Base-by-base conservation (phyloP, 2,329 filamentous ascomycete genomes). In the Fusarium newnesense region DNA sequence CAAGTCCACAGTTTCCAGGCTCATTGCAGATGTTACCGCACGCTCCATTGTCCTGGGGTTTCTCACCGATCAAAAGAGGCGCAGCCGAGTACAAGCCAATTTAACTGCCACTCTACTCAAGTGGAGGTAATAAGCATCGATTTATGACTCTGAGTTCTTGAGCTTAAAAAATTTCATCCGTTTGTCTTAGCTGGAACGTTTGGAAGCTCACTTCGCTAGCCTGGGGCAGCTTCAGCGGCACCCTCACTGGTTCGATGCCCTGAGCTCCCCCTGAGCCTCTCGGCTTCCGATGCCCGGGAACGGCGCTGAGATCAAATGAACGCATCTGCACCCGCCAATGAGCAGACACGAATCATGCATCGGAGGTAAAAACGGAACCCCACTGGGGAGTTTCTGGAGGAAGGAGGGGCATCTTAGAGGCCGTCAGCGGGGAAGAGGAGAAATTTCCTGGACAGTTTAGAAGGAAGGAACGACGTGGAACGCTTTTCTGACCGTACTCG, bases 261-360 rank as follows among this genome's bases (percentile, higher is more conserved):
- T 71, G 67, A 67, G 56, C 58, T 66, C 56, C 59, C 59, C 46
- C 49, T 60, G 49, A 60, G 40, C 37, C 47, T 67, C 67, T 74
- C 75, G 76, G 71, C 67, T 40, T 76, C 75, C 76, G 76, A 73
- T 59, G 67, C 73, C 76, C 76, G 75, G 76, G 68, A 76, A 69
- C 76, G 74, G 72, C 68, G 72, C 63, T 73, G 70, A 49, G 53
- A 56, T 68, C 46, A n/a, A 58, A 60, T 34, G 16, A 60, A 60
- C 19, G n/a, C n/a, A 49, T 11, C 42, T 56, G 57, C 52, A 34
- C 36, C 44, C 32, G 16, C 75, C 75, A 77, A 77, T 77, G 63
- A 75, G 39, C 34, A 32, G 7, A 18, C 47, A 30, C n/a, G 21
- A 53, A 49, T 66, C 36, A 30, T 24, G 40, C 47, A 67, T 74